Evolutionary conservation across 306 rosid species (phyloP), one percentile per base, ranked within the genome.

Genomic region (Quercus robur): DNA sequence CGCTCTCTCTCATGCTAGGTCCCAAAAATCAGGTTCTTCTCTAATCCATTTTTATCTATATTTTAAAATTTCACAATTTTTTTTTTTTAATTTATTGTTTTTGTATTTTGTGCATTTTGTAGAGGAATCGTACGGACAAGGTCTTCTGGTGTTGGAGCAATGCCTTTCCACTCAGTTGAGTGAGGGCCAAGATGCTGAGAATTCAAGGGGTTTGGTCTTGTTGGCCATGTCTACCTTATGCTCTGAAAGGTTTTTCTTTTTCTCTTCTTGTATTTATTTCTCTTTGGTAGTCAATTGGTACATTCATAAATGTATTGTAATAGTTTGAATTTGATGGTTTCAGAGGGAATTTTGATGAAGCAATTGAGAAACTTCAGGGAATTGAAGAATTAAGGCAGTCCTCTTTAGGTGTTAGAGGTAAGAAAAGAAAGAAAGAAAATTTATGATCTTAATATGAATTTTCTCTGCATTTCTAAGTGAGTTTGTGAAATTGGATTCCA

Each of bases 91-190:
- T 1, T 35, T 35, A 12, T 21, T 46, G 8, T 23, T 54, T 21
- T 52, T 56, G 30, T 73, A 58, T 15, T 71, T 61, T 31, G 52
- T 28, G 20, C 73, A 70, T 72, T 35, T 33, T 19, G 11, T 80
- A 95, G 99, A 85, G 75, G 99, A 93, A 73, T 87, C 98, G 41
- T 93, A 86, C 63, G 92, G 89, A 6, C 81, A 90, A 75, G 92
- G 96, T 67, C 38, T 86, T 70, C 73, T 86, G 69, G 92, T 95
- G 49, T 78, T 95, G 86, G 91, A 91, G 74, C 94, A 90, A 71
- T 95, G 99, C 71, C 87, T 95, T 73, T 80, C 89, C 0, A 80
- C 64, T 81, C 92, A 87, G 74, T 77, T 86, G 69, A 83, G 89
- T 33, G 91, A 88, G 76, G 92, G 88, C 6, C 81, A 81, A 25